Evolutionary conservation across 768 basidiomycete genomes (phyloP), one percentile per base, ranked within the genome.

Genomic region (Psilocybe cubensis): DNA sequence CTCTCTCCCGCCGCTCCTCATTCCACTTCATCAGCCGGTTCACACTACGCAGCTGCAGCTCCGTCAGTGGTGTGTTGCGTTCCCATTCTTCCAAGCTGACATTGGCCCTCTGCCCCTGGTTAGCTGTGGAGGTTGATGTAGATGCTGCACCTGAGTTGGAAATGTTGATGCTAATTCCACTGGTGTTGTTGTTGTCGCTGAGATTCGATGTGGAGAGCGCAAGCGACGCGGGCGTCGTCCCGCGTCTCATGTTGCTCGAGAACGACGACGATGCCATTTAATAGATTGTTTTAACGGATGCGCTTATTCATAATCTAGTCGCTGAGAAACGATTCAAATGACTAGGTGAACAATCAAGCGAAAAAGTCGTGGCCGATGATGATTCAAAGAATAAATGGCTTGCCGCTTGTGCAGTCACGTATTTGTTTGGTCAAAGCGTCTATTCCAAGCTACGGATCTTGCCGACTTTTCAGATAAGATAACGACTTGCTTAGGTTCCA

Each of bases 21-120:
- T 51, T 51, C 27, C 43, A 84, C 86, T 20, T 69, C 67, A 90
- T 88, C 44, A 96, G 67, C 8, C 74, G 70, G 8, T 77, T 77
- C 18, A 96, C 79, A 61, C 89, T 94, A 53, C 80, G 80, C 17
- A 81, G 74, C 66, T 92, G 88, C 10, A 81, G 66, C 43, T 96
- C 89, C 27, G 77, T 80, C 27, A 98, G 72, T 2, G 92, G 92
- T 0, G 94, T 85, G 62, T 84, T 89, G 0, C 84, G 72, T 64
- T 97, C 95, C 96, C 96, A 98, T 74, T 96, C 93, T 68, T 97
- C 95, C 3, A 96, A 77, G 40, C 78, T 87, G 31, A 92, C 76
- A 1, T 75, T 74, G 8, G 45, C 46, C 24, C 54, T 56, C 14
- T 56, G 42, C 18, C 33, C 33, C 1, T n/a, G n/a, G n/a, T n/a